Conservation (phyloP, 139 green algal genomes). For the Haematococcus lacustris region DNA sequence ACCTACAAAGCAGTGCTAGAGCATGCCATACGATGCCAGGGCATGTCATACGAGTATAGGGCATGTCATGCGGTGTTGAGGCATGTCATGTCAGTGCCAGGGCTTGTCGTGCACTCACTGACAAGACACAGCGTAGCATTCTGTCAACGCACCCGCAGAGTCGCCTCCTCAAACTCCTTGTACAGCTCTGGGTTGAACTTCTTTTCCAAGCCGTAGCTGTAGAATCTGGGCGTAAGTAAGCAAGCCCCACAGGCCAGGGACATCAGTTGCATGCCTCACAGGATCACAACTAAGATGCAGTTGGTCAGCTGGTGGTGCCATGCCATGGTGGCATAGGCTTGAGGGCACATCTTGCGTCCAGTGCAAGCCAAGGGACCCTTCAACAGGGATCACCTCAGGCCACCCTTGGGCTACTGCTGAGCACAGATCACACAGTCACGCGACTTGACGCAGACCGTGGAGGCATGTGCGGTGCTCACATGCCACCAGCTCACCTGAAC, state of each 20-base stretch:
- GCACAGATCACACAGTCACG: neutral
- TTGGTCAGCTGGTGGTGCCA: neutral
- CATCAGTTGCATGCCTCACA: neutral
- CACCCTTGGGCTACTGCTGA: neutral
- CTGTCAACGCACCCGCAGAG: conserved; percentile 35
- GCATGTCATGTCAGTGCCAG: neutral
- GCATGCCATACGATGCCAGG: neutral
- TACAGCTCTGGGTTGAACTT: conserved; percentile 66
- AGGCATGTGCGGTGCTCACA: neutral
- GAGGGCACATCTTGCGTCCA: neutral
- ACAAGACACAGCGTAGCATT: neutral
- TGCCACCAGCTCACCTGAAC: conserved; percentile 67
- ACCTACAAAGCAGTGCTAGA: neutral
- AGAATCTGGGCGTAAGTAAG: conserved; percentile 67
- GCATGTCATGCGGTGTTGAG: neutral
- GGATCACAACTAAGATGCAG: neutral
- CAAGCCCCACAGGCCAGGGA: conserved; percentile 86
- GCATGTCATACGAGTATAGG: neutral
- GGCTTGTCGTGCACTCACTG: neutral
- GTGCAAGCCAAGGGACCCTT: neutral
- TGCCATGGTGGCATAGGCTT: neutral
- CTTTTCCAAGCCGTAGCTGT: conserved; percentile 85
- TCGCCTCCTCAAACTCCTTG: conserved; percentile 80
- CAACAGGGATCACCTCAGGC: neutral
- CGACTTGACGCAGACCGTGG: neutral